Percentiles rank a stretch among this genome's conserved stretches.
Evolutionary conservation across 2,329 filamentous ascomycete genomes (phyloP).

Genomic region (Colletotrichum destructivum): DNA sequence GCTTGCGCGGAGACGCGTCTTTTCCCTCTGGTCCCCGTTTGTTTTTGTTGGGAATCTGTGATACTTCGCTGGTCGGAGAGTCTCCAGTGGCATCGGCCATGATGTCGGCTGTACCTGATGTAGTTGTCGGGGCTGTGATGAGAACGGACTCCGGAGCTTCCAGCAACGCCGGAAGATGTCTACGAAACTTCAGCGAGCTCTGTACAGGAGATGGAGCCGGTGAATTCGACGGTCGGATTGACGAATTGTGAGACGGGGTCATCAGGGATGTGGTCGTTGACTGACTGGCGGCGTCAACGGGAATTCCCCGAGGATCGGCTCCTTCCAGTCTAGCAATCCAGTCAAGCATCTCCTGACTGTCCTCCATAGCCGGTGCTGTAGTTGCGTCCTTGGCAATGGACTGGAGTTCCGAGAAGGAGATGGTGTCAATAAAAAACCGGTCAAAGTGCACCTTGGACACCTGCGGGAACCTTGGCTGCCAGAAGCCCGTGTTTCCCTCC

Average conservation of each 20-base stretch:
- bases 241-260: slow-evolving; percentile 33
- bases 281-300: slow-evolving; percentile 63
- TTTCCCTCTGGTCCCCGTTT: slow-evolving; percentile 10
- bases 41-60: background rate
- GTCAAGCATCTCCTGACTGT: slow-evolving; percentile 72
- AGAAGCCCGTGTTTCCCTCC: slow-evolving; percentile 77
- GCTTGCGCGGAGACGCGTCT: slow-evolving; percentile 17
- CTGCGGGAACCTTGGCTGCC: slow-evolving; percentile 82
- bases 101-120: slow-evolving; percentile 30
- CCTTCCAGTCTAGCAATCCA: slow-evolving; percentile 75
- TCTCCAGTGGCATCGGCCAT: background rate
- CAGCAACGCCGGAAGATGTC: slow-evolving; percentile 14
- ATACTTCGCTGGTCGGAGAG: background rate
- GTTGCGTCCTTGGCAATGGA: slow-evolving; percentile 72
- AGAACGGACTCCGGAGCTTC: slow-evolving; percentile 19
- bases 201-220: slow-evolving; percentile 19
- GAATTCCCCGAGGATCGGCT: slow-evolving; percentile 62
- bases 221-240: slow-evolving; percentile 25
- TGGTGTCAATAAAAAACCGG: slow-evolving; percentile 76
- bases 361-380: slow-evolving; percentile 63
- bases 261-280: slow-evolving; percentile 53
- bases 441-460: slow-evolving; percentile 86
- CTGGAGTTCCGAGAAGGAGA: slow-evolving; percentile 80
- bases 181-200: slow-evolving; percentile 1
- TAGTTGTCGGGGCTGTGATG: slow-evolving; percentile 39